These are phyloP conservation scores for Clarireedia homoeocarpa DNA, from an alignment of 2,329 filamentous ascomycete species.

Conservation along the genomic window DNA sequence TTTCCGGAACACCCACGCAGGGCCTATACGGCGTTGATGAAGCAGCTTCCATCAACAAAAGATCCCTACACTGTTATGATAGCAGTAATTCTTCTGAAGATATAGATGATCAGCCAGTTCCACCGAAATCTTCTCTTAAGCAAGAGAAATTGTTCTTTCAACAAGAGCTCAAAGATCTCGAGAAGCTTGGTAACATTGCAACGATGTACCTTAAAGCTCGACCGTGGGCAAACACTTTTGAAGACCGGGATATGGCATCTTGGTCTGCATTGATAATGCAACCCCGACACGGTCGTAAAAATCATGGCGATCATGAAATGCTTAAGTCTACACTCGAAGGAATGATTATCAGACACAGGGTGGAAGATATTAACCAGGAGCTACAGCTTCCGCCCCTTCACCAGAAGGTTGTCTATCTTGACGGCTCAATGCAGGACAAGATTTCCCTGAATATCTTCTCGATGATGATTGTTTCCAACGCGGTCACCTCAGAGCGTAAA, in stretches of 20 bases:
- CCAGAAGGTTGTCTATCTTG: conserved; percentile 64
- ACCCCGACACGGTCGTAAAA: conserved; percentile 41
- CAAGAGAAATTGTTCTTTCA: conserved; percentile 16
- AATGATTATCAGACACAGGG: conserved; percentile 72
- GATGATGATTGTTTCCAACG: conserved; percentile 77
- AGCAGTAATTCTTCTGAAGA: background rate
- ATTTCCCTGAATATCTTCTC: conserved; percentile 78
- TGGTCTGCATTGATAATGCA: conserved; percentile 70
- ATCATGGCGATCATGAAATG: conserved; percentile 51
- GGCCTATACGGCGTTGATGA: conserved; percentile 68
- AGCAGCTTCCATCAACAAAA: conserved; percentile 3
- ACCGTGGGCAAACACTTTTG: conserved; percentile 63
- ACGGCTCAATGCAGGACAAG: conserved; percentile 80
- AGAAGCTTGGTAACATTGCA: conserved; percentile 58
- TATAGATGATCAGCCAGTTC: too few relatives aligned
- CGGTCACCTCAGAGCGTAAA: conserved; percentile 76
- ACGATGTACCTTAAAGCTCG: conserved; percentile 65
- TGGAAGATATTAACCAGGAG: conserved; percentile 59
- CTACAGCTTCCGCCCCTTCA: conserved; percentile 61
- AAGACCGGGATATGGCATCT: conserved; percentile 47
- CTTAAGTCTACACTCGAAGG: conserved; percentile 65
- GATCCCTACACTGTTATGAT: background rate
- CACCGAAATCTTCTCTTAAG: background rate
- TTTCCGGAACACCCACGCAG: conserved; percentile 82
- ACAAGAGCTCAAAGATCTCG: conserved; percentile 55